These are phyloP conservation scores for Ascochyta rabiei DNA, from an alignment of 2,329 filamentous ascomycete species.

Conservation along the genomic window DNA sequence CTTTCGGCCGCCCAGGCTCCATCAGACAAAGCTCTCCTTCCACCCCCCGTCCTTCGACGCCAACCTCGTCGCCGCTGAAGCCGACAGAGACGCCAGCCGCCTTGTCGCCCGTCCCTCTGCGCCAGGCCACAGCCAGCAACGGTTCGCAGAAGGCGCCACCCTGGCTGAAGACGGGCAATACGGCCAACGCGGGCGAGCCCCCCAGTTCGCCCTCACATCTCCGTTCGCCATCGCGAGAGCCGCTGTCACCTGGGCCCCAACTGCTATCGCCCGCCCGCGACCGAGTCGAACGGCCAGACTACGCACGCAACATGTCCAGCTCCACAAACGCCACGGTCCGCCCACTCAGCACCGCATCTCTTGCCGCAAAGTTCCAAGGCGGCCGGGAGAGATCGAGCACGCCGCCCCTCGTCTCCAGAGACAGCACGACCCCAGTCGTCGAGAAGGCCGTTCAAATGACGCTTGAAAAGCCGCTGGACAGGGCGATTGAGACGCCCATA, in stretches of 20 bases:
- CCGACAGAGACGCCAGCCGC: constrained; percentile 36
- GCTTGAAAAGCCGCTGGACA: background rate
- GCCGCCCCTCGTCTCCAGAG: background rate
- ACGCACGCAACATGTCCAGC: constrained; percentile 20
- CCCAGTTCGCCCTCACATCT: constrained; percentile 39
- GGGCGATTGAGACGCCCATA: background rate
- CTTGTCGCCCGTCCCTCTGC: constrained; percentile 36
- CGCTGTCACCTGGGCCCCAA: constrained; percentile 4
- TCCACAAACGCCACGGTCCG: constrained; percentile 30
- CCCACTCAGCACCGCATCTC: constrained; percentile 38
- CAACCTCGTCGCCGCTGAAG: constrained; percentile 51
- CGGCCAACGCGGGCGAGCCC: constrained; percentile 34
- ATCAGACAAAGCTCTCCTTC: constrained; percentile 48
- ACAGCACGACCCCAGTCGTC: constrained; percentile 32
- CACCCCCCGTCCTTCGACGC: constrained; percentile 48
- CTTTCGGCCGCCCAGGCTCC: constrained; percentile 53
- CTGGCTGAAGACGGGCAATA: constrained; percentile 44
- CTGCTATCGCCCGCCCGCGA: constrained; percentile 5
- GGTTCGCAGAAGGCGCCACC: constrained; percentile 42
- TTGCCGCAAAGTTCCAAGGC: constrained; percentile 47
- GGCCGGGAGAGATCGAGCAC: constrained; percentile 38
- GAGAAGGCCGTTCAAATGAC: constrained; percentile 30
- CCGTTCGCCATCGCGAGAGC: constrained; percentile 25
- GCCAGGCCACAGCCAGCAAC: constrained; percentile 44
- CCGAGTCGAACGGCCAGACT: constrained; percentile 11